Evolutionary conservation across 352 stramenopile genomes (phyloP).

Genomic region (Pythium chondricola): DNA sequence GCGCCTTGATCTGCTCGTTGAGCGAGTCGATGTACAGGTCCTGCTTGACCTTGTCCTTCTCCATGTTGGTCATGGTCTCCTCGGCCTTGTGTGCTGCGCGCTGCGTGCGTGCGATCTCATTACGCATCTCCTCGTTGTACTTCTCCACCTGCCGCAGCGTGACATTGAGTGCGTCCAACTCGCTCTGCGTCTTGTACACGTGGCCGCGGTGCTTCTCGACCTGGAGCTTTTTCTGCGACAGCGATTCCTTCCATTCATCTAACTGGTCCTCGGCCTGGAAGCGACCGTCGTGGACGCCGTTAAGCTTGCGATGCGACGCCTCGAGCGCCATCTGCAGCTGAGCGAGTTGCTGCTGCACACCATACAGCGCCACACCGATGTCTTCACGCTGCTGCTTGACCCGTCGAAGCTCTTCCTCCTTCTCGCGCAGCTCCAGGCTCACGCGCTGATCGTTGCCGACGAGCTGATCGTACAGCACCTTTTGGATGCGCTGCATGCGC

Average conservation of each 20-base stretch:
- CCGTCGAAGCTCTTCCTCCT: conserved; percentile 65
- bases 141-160: conserved; percentile 86
- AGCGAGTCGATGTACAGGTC: conserved; percentile 93
- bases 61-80: conserved; percentile 87
- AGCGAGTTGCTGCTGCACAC: conserved; percentile 93
- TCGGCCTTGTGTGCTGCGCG: conserved; percentile 92
- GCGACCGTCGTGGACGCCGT: conserved; percentile 49
- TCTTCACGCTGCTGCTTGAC: conserved; percentile 78
- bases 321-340: conserved; percentile 89
- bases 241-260: conserved; percentile 58
- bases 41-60: conserved; percentile 92
- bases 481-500: conserved; percentile 82
- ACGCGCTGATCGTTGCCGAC: conserved; percentile 68
- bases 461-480: conserved; percentile 77
- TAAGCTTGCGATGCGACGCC: conserved; percentile 67
- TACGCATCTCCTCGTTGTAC: conserved; percentile 94
- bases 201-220: conserved; percentile 60
- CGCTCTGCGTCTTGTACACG: conserved; percentile 74
- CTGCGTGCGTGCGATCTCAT: conserved; percentile 90
- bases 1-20: conserved; percentile 84
- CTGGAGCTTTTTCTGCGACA: conserved; percentile 55
- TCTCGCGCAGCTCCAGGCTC: conserved; percentile 66
- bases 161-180: conserved; percentile 85
- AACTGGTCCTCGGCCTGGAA: conserved; percentile 68
- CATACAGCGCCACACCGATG: conserved; percentile 90